Evolutionary conservation across 805 yeast genomes (phyloP), one percentile per base, ranked within the genome.

Genomic region (Yamadazyma philogaea): DNA sequence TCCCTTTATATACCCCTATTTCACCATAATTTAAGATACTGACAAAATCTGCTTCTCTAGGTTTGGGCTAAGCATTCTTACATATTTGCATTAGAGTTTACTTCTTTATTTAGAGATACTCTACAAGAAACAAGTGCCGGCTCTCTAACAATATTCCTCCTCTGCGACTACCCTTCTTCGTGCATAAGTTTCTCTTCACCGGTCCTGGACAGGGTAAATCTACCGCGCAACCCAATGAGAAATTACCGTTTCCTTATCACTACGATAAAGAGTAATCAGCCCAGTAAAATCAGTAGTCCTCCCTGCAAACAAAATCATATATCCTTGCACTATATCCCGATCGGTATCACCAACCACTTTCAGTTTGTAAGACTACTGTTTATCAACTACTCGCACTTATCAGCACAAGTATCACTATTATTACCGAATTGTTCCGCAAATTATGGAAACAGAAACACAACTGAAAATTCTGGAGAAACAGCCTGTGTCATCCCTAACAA

Each of bases 401-500:
- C 12, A 24, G 12, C 5, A 24, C 28, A 4, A 24, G 28, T n/a
- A n/a, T n/a, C 28, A 24, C 28, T 7, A 24, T 24, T 24, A 11
- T 3, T 24, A 11, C 28, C 28, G 28, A 24, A 24, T 7, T n/a
- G 28, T 24, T 24, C 28, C 28, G 28, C 28, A 24, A 11, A 24
- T 24, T 11, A 24, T 40, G 43, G 38, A 40, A 27, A 15, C 30
- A 4, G 34, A 34, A 16, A 41, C 24, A 26, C 16, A 37, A 28
- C 20, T 24, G 4, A 24, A 24, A 11, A 24, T 24, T 11, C 28
- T n/a, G 4, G 48, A 44, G 20, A 60, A 55, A 48, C 26, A 35
- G 11, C 66, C 70, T 24, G 56, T 66, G 32, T 57, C 64, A 41
- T 61, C 70, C 16, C 59, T 66, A 49, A 66, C 72, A n/a, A 52